Evolutionary conservation across 2,329 filamentous ascomycete species (phyloP).

Genomic region (Penicillium expansum): DNA sequence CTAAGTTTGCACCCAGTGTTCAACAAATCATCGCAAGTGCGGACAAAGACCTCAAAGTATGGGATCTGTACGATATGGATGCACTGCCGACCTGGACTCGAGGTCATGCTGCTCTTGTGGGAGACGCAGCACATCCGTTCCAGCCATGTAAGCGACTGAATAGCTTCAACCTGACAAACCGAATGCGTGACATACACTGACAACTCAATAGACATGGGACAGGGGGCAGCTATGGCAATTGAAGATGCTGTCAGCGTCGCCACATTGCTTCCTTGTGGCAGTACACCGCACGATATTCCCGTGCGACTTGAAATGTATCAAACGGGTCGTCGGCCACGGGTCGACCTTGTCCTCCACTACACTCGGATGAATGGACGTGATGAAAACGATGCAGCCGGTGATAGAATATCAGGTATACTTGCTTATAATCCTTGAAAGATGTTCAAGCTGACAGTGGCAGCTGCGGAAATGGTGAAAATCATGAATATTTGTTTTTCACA

Average conservation of each 20-base stretch:
- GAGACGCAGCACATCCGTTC: conserved; percentile 67
- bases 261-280: conserved; percentile 24
- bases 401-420: conserved; percentile 19
- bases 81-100: conserved; percentile 55
- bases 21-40: conserved; percentile 31
- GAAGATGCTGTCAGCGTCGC: conserved; percentile 33
- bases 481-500: conserved; percentile 24
- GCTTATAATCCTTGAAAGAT: no score
- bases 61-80: conserved; percentile 62
- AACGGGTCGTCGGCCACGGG: conserved; percentile 17
- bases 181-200: background rate
- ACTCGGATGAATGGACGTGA: conserved; percentile 26
- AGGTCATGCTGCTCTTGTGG: conserved; percentile 55
- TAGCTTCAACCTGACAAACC: background rate
- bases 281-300: conserved; percentile 13
- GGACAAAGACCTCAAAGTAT: conserved; percentile 51
- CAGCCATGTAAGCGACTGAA: conserved; percentile 43
- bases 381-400: conserved; percentile 15
- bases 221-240: conserved; percentile 35
- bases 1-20: conserved; percentile 18
- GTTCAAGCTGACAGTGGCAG: conserved; percentile 13
- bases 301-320: conserved; percentile 21
- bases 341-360: conserved; percentile 20
- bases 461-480: conserved; percentile 22
- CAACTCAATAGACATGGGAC: conserved; percentile 25